Evolutionary conservation across 306 rosid genomes (phyloP).

Genomic region (Cucumis melo): DNA sequence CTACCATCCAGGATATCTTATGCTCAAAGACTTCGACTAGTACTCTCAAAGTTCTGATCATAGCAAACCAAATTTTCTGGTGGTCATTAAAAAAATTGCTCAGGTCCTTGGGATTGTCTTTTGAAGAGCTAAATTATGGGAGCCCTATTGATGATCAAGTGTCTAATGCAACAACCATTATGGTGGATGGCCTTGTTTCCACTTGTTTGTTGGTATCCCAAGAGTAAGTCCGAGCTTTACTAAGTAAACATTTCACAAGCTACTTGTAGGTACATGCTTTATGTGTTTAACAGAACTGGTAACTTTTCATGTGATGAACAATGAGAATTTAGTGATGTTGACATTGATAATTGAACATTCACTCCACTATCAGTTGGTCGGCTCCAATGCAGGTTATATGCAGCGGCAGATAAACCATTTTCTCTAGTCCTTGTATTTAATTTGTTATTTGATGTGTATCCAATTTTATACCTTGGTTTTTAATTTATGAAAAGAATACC

Average conservation of each 20-base stretch:
- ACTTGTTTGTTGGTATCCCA: conserved; percentile 38
- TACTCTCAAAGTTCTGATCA: conserved; percentile 34
- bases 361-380: not conserved
- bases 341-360: not conserved
- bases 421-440: not conserved
- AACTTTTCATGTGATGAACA: not conserved
- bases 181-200: conserved; percentile 20
- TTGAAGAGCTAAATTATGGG: conserved; percentile 18
- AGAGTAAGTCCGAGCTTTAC: conserved; percentile 25
- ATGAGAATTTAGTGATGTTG: not conserved
- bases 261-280: not conserved
- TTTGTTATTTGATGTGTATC: not conserved
- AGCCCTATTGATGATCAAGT: conserved; percentile 7
- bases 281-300: not conserved
- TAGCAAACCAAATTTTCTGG: conserved; percentile 44
- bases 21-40: conserved; percentile 15
- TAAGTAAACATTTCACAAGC: not conserved
- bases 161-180: conserved; percentile 1
- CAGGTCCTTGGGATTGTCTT: conserved; percentile 33
- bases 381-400: not conserved
- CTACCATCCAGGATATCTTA: conserved; percentile 27
- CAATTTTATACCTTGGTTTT: not conserved
- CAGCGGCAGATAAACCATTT: not conserved
- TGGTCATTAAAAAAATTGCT: conserved; percentile 35
- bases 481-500: not conserved